Evolutionary conservation across 495 filamentous ascomycete species (phyloP).

Genomic region (Terfezia claveryi): DNA sequence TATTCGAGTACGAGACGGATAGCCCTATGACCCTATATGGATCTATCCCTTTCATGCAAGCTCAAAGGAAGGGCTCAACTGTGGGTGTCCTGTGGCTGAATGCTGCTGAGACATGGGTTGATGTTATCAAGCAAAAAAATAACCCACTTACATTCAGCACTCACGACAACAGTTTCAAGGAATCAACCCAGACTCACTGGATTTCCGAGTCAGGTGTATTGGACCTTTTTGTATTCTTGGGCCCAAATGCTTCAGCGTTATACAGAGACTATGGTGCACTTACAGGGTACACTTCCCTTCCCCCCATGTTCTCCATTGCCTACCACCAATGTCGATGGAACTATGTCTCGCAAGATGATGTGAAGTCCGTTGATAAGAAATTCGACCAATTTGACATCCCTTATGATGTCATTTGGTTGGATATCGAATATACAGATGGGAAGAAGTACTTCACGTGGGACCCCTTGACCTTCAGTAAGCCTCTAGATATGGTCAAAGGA

Average conservation of each 20-base stretch:
- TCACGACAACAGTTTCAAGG: slow-evolving; percentile 25
- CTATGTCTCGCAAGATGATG: slow-evolving; percentile 88
- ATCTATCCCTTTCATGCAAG: slow-evolving; percentile 89
- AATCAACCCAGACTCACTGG: slow-evolving; percentile 80
- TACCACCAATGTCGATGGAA: slow-evolving; percentile 99
- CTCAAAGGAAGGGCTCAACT: slow-evolving; percentile 75
- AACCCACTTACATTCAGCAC: slow-evolving; percentile 61
- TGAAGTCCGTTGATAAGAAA: slow-evolving; percentile 85
- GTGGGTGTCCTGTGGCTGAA: slow-evolving; percentile 99
- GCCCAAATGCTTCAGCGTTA: slow-evolving; percentile 61
- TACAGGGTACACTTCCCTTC: slow-evolving; percentile 82
- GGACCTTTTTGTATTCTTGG: slow-evolving; percentile 85
- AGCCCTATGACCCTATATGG: slow-evolving; percentile 98
- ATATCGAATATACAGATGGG: slow-evolving; percentile 87
- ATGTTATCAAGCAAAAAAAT: slow-evolving; percentile 59
- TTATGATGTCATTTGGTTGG: slow-evolving; percentile 96
- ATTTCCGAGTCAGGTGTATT: slow-evolving; percentile 77
- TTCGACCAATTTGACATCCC: slow-evolving; percentile 89
- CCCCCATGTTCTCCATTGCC: slow-evolving; percentile 72
- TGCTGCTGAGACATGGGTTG: slow-evolving; percentile 90
- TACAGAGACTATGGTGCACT: slow-evolving; percentile 65
- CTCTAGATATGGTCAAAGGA: slow-evolving; percentile 67
- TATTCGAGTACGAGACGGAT: slow-evolving; percentile 91
- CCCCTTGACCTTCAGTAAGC: slow-evolving; percentile 60
- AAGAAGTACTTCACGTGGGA: slow-evolving; percentile 99